Evolutionary conservation across 768 basidiomycete species (phyloP), one percentile per base, ranked within the genome.

Genomic region (Psilocybe tampanensis): DNA sequence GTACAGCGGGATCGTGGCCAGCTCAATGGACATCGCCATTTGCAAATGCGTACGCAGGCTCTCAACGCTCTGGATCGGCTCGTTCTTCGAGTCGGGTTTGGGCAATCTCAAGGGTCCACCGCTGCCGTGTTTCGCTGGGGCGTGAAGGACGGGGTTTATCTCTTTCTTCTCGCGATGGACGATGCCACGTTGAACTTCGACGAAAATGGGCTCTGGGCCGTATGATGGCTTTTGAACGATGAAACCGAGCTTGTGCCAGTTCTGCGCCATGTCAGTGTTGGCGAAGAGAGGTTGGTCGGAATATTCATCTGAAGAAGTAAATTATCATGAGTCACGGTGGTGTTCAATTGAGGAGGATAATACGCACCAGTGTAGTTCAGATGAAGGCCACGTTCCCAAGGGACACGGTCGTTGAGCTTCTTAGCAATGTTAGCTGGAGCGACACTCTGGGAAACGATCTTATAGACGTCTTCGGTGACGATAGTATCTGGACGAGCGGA

Each of bases 401-500:
- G 60, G 23, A 58, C 54, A 11, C 60, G 56, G 9, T 61, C 56
- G 22, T 56, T 61, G 29, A 61, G 54, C n/a, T 57, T 56, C 54
- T 55, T 52, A 1, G 60, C 56, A 23, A 61, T 45, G 15, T 61
- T 51, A 13, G 48, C 43, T 15, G 56, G 56, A 17, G 45, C 49
- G 18, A 61, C 56, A 9, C 44, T 48, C 21, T 61, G 53, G 11
- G 49, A 45, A 33, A 61, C 39, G 8, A 51, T 44, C 13, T 61
- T 52, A 41, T 61, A 61, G 15, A 42, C 50, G 7, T 56, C 53
- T 15, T 63, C 59, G 17, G 58, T 58, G 12, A 69, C 60, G 34
- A 70, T 61, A 32, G 61, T 62, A 45, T 71, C 70, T 2, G 70
- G 70, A 39, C 70, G 69, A 8, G 62, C 55, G 12, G 69, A 64